Conservation (phyloP, 2,329 filamentous ascomycete species). For the Diaporthe ampelina region DNA sequence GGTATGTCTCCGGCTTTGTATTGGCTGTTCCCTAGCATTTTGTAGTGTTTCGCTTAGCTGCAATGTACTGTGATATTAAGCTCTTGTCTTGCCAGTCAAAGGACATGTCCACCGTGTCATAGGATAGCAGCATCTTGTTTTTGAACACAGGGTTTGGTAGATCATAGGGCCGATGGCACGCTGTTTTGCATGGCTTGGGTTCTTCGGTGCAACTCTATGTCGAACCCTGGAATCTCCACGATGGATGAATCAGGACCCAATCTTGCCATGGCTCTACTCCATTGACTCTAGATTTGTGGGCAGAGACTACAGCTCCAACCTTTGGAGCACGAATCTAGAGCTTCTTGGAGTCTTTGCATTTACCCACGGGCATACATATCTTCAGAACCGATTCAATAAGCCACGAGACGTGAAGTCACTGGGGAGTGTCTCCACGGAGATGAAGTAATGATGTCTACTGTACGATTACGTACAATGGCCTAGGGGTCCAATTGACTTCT, state of each 20-base stretch:
- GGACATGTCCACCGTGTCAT: background rate
- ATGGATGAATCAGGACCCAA: background rate
- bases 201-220: background rate
- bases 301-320: background rate
- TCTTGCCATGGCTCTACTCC: background rate
- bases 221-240: background rate
- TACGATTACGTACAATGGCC: constrained; percentile 26
- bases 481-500: constrained; percentile 24
- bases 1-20: background rate
- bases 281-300: background rate
- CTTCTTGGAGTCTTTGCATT: background rate
- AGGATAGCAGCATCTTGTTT: background rate
- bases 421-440: background rate
- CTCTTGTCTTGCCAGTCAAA: background rate
- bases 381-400: background rate
- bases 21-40: background rate
- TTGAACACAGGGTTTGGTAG: background rate
- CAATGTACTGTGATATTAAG: background rate
- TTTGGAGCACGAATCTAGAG: background rate
- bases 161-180: background rate
- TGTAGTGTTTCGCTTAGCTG: too few relatives aligned
- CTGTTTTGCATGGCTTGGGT: background rate
- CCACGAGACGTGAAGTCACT: background rate
- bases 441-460: background rate
- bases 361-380: background rate